Evolutionary conservation across 75 land plant genomes (phyloP).

Genomic region (Ceratopteris richardii): DNA sequence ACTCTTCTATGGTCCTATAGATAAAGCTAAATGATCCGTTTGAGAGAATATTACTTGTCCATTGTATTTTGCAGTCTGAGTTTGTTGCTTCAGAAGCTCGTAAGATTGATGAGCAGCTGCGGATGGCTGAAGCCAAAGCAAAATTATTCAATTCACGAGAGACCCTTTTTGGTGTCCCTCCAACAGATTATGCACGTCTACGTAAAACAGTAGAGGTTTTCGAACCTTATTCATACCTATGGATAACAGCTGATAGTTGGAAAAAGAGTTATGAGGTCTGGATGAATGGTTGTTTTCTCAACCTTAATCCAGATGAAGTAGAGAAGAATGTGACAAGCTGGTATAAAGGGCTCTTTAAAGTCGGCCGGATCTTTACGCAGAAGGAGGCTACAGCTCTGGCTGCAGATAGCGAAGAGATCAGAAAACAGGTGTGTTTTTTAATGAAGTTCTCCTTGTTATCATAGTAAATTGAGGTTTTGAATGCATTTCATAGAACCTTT

Average conservation of each 20-base stretch:
- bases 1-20: not conserved
- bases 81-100: conserved; percentile 28
- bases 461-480: too few relatives aligned
- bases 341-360: conserved; percentile 31
- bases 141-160: conserved; percentile 31
- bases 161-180: conserved; percentile 20
- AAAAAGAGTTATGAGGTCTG: conserved; percentile 19
- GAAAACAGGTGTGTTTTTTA: conserved; percentile 19
- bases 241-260: conserved; percentile 32
- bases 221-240: conserved; percentile 29
- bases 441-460: not conserved
- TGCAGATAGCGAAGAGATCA: conserved; percentile 18
- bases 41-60: too few relatives aligned
- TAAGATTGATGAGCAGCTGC: conserved; percentile 13
- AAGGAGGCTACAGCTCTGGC: conserved; percentile 18
- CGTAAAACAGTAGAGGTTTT: conserved; percentile 16
- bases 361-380: conserved; percentile 15
- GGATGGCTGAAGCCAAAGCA: conserved; percentile 16
- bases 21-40: too few relatives aligned
- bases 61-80: conserved; percentile 13
- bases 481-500: too few relatives aligned
- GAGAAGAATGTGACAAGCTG: conserved; percentile 30
- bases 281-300: conserved; percentile 27
- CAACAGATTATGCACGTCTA: conserved; percentile 25
- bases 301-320: conserved; percentile 18